Evolutionary conservation across 768 basidiomycete genomes (phyloP), one percentile per base, ranked within the genome.

Genomic region (Stropharia rugosoannulata): DNA sequence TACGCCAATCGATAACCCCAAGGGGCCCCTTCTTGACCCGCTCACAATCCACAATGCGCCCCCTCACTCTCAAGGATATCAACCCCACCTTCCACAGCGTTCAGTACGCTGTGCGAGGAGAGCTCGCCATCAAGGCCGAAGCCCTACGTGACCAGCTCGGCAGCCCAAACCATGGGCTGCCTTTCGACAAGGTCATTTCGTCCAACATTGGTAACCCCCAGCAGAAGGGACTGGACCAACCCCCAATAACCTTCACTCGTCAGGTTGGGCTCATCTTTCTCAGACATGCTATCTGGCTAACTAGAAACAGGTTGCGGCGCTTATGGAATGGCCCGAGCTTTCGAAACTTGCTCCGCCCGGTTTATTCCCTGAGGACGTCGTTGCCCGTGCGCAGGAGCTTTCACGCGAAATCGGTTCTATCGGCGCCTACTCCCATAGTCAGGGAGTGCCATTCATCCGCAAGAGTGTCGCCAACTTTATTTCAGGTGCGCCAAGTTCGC

Each of bases 181-280:
- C 94, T 13, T 99, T 98, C 72, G 81, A 85, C 68, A 83, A 84
- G 63, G 80, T 98, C 71, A 96, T 97, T 70, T 89, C 85, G 27
- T 93, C 93, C 58, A 99, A 98, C 75, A 99, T 99, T 57, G 96
- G 96, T 9, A 98, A 99, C 67, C 96, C 97, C 0, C 96, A 99
- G 73, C 95, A 98, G 73, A 88, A 86, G 63, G 95, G 95, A 0
- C 80, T 99, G 51, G 87, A 98, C 72, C 96, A 99, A 68, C 83
- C 87, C 5, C 93, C 95, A 2, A 83, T 98, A 58, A 97, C 96
- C 4, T 98, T 93, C 69, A 82, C 85, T 56, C 80, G 96, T 53
- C 96, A 98, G 88, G 94, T 90, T 60, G 52, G 81, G 63, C 29
- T n/a, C 3, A 36, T 29, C n/a, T 12, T 44, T n/a, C 25, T 32